Evolutionary conservation across 495 filamentous ascomycete genomes (phyloP).

Genomic region (Mytilinidion resinicola): DNA sequence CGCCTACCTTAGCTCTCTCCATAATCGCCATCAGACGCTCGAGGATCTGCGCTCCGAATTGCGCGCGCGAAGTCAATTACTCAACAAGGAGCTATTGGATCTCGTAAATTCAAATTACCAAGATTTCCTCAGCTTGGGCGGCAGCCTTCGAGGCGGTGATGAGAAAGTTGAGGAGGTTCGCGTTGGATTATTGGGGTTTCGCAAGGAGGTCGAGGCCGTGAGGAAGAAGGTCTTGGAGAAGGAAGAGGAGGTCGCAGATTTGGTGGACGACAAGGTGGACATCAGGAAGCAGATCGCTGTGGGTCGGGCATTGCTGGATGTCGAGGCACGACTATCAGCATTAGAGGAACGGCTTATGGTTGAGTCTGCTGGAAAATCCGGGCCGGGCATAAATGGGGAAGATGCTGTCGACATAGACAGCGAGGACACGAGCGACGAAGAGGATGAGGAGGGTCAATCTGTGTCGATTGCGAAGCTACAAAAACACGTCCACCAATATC

Average conservation of each 20-base stretch:
- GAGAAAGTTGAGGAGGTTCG: slow-evolving; percentile 87
- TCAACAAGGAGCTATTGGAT: slow-evolving; percentile 81
- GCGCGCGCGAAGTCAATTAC: slow-evolving; percentile 61
- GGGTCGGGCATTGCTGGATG: slow-evolving; percentile 46
- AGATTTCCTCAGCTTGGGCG: slow-evolving; percentile 78
- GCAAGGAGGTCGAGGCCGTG: slow-evolving; percentile 63
- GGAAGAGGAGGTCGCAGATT: slow-evolving; percentile 46
- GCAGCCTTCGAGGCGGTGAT: slow-evolving; percentile 76
- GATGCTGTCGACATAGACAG: slow-evolving; percentile 28
- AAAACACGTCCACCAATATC: slow-evolving; percentile 52
- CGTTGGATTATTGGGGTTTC: slow-evolving; percentile 78
- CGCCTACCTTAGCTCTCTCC: slow-evolving; percentile 73
- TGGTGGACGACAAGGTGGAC: slow-evolving; percentile 50
- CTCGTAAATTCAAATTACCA: slow-evolving; percentile 91
- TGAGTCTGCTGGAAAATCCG: slow-evolving; percentile 36
- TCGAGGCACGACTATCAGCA: slow-evolving; percentile 47
- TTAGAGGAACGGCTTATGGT: slow-evolving; percentile 69
- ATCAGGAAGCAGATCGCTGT: slow-evolving; percentile 43
- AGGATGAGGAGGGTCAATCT: slow-evolving; percentile 36
- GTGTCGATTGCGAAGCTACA: slow-evolving; percentile 49
- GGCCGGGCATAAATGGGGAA: slow-evolving; percentile 32
- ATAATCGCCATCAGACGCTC: slow-evolving; percentile 86
- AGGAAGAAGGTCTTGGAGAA: slow-evolving; percentile 49
- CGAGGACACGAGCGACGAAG: slow-evolving; percentile 18
- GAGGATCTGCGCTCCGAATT: slow-evolving; percentile 88